Evolutionary conservation across 345 rosid species (phyloP).

Genomic region (Aquilaria malaccensis): DNA sequence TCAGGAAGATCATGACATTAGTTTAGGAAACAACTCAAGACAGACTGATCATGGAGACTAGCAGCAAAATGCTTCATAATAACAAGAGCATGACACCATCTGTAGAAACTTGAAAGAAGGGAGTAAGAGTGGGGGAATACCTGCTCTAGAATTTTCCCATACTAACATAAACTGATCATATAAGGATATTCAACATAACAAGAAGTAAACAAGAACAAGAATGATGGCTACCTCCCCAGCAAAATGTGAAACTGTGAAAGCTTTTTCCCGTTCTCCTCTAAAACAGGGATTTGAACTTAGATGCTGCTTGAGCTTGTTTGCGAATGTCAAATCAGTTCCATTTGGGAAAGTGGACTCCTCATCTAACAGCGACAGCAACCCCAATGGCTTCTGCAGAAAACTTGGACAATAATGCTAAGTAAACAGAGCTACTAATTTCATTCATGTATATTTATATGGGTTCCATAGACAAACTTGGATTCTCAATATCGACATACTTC

Average conservation of each 20-base stretch:
- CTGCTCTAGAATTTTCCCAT: constrained; percentile 7
- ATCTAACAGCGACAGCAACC: constrained; percentile 79
- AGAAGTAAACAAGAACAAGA: background rate
- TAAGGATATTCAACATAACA: background rate
- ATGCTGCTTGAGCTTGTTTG: constrained; percentile 93
- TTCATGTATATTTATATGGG: too few species aligned
- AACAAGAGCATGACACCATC: too few species aligned
- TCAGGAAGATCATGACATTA: too few species aligned
- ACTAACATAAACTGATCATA: background rate
- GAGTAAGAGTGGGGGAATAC: too few species aligned
- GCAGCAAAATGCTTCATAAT: background rate
- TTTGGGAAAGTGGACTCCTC: constrained; percentile 98
- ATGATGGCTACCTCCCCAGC: constrained; percentile 81
- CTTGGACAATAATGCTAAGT: constrained; percentile 9
- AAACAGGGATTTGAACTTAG: constrained; percentile 66
- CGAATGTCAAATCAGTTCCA: constrained; percentile 91
- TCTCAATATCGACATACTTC: background rate
- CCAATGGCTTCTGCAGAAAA: constrained; percentile 83
- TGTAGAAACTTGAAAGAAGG: too few species aligned
- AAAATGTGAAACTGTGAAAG: constrained; percentile 80
- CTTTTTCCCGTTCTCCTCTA: constrained; percentile 73
- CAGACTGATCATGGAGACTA: background rate
- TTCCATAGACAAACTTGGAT: too few species aligned
- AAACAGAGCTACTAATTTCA: too few species aligned
- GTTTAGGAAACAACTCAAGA: too few species aligned